phyloP scores from a whole-genome alignment of 176 grass and related monocot species.

The Rhynchospora breviuscula region DNA sequence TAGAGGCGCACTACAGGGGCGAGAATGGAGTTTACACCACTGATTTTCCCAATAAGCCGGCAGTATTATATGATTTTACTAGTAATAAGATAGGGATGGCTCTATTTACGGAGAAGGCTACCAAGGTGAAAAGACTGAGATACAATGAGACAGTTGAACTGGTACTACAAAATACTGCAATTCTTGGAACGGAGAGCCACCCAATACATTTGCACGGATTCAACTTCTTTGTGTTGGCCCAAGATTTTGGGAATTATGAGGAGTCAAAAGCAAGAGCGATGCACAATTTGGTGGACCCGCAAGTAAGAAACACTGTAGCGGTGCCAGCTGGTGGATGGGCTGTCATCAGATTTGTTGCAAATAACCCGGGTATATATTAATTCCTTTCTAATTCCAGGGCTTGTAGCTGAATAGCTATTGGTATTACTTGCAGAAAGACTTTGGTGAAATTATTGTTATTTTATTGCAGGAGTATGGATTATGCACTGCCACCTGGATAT shows the following conservation, averaged over 20 bases:
- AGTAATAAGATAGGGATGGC: background rate
- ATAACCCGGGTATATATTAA: slow-evolving; percentile 39
- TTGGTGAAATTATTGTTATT: too few relatives aligned
- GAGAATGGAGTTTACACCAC: slow-evolving; percentile 37
- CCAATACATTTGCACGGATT: slow-evolving; percentile 51
- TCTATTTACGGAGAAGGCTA: slow-evolving; percentile 30
- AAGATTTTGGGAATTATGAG: slow-evolving; percentile 45
- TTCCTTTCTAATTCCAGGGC: background rate
- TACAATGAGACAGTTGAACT: slow-evolving; percentile 57
- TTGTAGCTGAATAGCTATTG: too few relatives aligned
- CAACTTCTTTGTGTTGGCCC: slow-evolving; percentile 47
- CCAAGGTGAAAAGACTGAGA: slow-evolving; percentile 41
- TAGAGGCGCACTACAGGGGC: slow-evolving; percentile 31
- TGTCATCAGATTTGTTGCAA: slow-evolving; percentile 48
- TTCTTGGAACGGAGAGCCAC: slow-evolving; percentile 45
- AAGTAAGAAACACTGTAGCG: slow-evolving; percentile 71
- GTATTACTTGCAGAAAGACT: too few relatives aligned
- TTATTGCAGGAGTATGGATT: slow-evolving; percentile 34
- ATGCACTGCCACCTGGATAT: slow-evolving; percentile 61
- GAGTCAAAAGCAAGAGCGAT: background rate
- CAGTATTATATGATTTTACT: slow-evolving; percentile 49
- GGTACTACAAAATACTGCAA: slow-evolving; percentile 60
- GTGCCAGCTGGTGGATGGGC: slow-evolving; percentile 53
- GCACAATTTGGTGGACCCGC: slow-evolving; percentile 52
- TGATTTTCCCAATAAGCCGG: slow-evolving; percentile 50